Base-by-base conservation (phyloP, 202 grass and related monocot genomes). In the Musa balbisiana region DNA sequence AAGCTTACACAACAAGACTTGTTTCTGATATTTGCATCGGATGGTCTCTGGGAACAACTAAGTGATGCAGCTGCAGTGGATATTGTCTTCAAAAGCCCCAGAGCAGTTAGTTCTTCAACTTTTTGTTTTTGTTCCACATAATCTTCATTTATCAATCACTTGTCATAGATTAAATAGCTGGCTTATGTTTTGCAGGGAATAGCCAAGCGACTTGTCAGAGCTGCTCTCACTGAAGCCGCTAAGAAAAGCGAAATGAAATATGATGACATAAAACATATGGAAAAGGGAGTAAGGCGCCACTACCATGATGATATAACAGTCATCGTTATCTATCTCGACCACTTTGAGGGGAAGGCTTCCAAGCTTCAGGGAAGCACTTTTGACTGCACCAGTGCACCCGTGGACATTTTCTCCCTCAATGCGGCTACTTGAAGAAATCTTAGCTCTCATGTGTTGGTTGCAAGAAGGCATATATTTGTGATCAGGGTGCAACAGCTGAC, bases 31-130 rank as follows among this genome's bases (percentile, higher is more conserved):
- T 92, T 92, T 53, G 92, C 92, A 25, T 88, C 92, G 0, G 92
- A 96, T 79, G 92, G 89, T 19, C 90, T 92, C 54, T 96, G 92
- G 92, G 92, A 96, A 49, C 92, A 96, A 85, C 87, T 96, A 73
- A 85, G 53, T 26, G 92, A 96, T 86, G 85, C 87, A 26, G 80
- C 76, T 10, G 92, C 92, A 0, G 92, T 96, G 1, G 72, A 27
- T 56, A 80, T 96, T 60, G 92, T 96, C 62, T 75, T 80, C 16
- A 43, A 55, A 5, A 79, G 85, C 79, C 80, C 92, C 0, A 77
- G 92, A 84, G 83, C 83, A 69, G 77, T 84, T 64, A 76, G 76
- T 62, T 62, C 33, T n/a, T 69, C 19, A 3, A n/a, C 33, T 10
- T 49, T 49, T 49, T 19, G 2, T 43, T 43, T 69, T 16, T 15